phyloP scores from a whole-genome alignment of 345 rosid genomes.

The Barbarea vulgaris region DNA sequence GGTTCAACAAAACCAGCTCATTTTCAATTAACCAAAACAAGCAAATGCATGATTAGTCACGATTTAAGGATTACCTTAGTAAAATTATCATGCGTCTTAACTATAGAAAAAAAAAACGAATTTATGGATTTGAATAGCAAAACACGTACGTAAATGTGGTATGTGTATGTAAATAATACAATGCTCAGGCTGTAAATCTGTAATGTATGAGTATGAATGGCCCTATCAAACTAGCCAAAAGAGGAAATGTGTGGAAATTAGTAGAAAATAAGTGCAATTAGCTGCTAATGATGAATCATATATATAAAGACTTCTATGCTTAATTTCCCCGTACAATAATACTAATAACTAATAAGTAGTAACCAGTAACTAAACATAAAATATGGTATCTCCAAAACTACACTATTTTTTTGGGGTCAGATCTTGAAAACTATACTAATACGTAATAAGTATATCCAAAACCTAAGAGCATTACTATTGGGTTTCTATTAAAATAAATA shows the following conservation, averaged over 20 bases:
- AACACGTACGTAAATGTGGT: neutral
- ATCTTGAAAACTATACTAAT: too few species aligned
- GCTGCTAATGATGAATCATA: constrained; percentile 22
- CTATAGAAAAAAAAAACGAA: neutral
- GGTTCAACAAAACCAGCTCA: constrained; percentile 23
- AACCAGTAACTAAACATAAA: too few species aligned
- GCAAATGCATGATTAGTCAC: neutral
- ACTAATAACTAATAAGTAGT: too few species aligned
- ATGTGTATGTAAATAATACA: too few species aligned
- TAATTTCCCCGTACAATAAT: neutral
- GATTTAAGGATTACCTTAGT: neutral
- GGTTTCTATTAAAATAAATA: too few species aligned
- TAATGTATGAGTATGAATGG: constrained; percentile 12
- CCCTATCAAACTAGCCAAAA: constrained; percentile 28
- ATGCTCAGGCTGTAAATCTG: constrained; percentile 23
- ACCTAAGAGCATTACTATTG: too few species aligned
- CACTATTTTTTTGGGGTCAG: too few species aligned
- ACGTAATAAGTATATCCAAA: too few species aligned
- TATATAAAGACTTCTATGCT: neutral
- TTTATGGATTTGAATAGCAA: neutral
- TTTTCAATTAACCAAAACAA: constrained; percentile 4
- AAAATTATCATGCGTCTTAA: neutral
- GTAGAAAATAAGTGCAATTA: constrained; percentile 18
- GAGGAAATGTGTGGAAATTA: constrained; percentile 15
- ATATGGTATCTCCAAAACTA: too few species aligned